Base-by-base conservation (phyloP, 1,284 basidiomycete species). In the Pterulicium gracile region DNA sequence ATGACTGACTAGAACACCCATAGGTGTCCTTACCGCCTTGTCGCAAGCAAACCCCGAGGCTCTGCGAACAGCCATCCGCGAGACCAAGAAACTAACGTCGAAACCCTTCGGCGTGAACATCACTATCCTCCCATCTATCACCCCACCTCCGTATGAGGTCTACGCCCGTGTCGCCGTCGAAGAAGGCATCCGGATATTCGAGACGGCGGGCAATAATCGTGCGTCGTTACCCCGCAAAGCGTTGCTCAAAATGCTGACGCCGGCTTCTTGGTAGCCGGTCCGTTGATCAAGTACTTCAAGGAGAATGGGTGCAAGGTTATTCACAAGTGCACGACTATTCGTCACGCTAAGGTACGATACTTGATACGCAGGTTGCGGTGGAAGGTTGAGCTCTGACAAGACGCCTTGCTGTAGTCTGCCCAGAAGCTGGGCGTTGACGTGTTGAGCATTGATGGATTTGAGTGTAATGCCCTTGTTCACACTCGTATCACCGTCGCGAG, bases 181-280 rank as follows among this genome's bases (percentile, higher is more conserved):
- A 48, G 93, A 94, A 59, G 88, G 88, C n/a, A 74, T 95, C 10
- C 71, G 67, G 55, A 82, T 96, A 44, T 92, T 94, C 58, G 94
- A 97, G 69, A 97, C 93, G 0, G 93, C 93, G 1, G 93, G 93
- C 7, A 92, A 87, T 61, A 91, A 84, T 60, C 87, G 87, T 89
- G 55, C 52, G 77, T 61, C 34, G 10, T 23, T 32, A 43, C 34
- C 22, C 4, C 42, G n/a, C 19, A n/a, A 34, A 13, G 14, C 21
- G 17, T 17, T 5, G 27, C 20, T 19, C 40, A 41, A 41, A 23
- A 32, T 21, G n/a, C 19, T 32, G 12, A 42, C 50, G 23, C 46
- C 20, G 36, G 41, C 7, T 19, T 4, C 20, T 39, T n/a, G 34
- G 14, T 45, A 88, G 86, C 89, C 36, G 85, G 80, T 19, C 77